A percentile compares a stretch with the other conserved stretches of the same genome.
Evolutionary conservation across 2,329 filamentous ascomycete genomes (phyloP).

Genomic region (Fusarium sp.): DNA sequence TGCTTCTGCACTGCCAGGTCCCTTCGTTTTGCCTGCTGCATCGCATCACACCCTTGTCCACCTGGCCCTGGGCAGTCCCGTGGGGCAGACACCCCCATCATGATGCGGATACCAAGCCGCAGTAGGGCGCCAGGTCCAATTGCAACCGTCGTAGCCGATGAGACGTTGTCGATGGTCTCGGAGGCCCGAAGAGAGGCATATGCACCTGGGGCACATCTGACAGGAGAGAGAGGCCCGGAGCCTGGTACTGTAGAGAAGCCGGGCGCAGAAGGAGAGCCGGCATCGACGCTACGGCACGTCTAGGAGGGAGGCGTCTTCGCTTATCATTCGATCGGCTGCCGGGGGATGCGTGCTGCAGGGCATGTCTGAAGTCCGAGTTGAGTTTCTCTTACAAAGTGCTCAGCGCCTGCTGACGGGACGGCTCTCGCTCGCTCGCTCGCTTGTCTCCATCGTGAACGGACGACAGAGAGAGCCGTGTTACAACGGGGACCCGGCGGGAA

Average conservation of each 20-base stretch:
- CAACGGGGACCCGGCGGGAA: neutral
- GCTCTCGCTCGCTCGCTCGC: neutral
- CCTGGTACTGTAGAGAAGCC: neutral
- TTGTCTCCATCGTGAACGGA: neutral
- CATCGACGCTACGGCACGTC: slow-evolving; percentile 1
- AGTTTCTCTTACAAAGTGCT: neutral
- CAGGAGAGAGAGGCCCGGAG: neutral
- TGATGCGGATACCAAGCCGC: slow-evolving; percentile 18
- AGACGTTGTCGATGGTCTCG: slow-evolving; percentile 6
- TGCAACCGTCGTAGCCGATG: slow-evolving; percentile 12
- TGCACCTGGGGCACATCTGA: slow-evolving; percentile 9
- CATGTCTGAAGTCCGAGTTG: neutral
- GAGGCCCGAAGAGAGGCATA: neutral
- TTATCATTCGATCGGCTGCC: neutral
- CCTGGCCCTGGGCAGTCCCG: slow-evolving; percentile 9
- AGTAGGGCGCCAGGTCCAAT: slow-evolving; percentile 12
- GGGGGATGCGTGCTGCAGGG: neutral
- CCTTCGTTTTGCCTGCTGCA: neutral
- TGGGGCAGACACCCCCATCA: slow-evolving; percentile 14
- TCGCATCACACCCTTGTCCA: slow-evolving; percentile 2
- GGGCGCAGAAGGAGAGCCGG: slow-evolving; percentile 1
- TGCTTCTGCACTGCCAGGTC: neutral
- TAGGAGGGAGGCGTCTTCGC: neutral
- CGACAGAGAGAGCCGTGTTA: neutral
- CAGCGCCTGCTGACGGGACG: neutral